A percentile compares a stretch with the other conserved stretches of the same genome.
Evolutionary conservation across 2,329 filamentous ascomycete species (phyloP).

Genomic region (Colletotrichum sp.): DNA sequence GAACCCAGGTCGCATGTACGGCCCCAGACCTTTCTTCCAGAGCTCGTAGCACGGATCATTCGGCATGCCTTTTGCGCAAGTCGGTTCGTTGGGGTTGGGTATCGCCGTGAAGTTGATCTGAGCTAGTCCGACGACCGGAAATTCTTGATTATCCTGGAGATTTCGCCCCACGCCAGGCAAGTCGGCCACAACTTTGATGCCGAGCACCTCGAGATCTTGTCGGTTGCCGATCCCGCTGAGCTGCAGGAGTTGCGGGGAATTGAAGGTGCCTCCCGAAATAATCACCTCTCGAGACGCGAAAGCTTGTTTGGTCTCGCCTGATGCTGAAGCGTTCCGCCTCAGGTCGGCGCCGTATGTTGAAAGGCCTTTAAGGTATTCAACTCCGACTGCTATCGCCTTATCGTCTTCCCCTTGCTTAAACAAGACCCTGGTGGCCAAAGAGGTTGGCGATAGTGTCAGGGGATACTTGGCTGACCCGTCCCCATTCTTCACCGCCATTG

Average conservation of each 20-base stretch:
- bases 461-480: constrained; percentile 50
- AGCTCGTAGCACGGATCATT: constrained; percentile 40
- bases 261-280: constrained; percentile 50
- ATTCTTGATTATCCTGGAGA: constrained; percentile 54
- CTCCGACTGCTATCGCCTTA: constrained; percentile 36
- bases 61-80: constrained; percentile 34
- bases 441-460: constrained; percentile 41
- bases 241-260: constrained; percentile 50
- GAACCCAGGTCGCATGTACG: constrained; percentile 23
- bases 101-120: constrained; percentile 24
- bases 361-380: constrained; percentile 44
- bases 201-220: constrained; percentile 41
- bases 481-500: constrained; percentile 43
- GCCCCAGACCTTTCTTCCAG: constrained; percentile 36
- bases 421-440: constrained; percentile 39
- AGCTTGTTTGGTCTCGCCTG: constrained; percentile 22
- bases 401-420: constrained; percentile 31
- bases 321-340: constrained; percentile 28
- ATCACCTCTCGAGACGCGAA: constrained; percentile 51
- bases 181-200: constrained; percentile 58
- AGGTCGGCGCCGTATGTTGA: constrained; percentile 47
- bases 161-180: constrained; percentile 41
- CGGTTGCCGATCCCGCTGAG: constrained; percentile 47
- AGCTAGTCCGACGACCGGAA: constrained; percentile 31
- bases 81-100: constrained; percentile 17